These are phyloP conservation scores for Debaryomycetaceae sp. DNA, from an alignment of 1,139 yeast genomes.

Conservation along the genomic window DNA sequence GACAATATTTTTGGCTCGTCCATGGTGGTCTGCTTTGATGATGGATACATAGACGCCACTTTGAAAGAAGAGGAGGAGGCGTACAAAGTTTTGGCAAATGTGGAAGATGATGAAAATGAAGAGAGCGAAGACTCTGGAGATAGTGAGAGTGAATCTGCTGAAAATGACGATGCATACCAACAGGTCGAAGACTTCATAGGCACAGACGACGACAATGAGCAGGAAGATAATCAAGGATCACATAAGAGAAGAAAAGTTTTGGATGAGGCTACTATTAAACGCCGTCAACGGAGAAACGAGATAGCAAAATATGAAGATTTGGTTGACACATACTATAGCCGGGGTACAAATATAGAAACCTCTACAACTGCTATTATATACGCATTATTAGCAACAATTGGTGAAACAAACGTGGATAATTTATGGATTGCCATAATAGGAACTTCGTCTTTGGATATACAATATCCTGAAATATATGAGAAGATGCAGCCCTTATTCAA, in stretches of 20 bases:
- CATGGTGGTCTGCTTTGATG: constrained; percentile 82
- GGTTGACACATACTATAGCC: constrained; percentile 70
- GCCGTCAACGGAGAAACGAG: constrained; percentile 27
- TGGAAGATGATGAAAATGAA: constrained; percentile 19
- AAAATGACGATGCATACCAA: constrained; percentile 19
- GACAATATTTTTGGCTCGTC: constrained; percentile 87
- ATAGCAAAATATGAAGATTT: constrained; percentile 54
- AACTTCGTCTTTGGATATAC: constrained; percentile 73
- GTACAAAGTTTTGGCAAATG: constrained; percentile 44
- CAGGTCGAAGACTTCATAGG: constrained; percentile 19
- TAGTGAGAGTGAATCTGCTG: constrained; percentile 18
- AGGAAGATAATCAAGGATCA: constrained; percentile 30
- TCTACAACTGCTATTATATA: constrained; percentile 80
- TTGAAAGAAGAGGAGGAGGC: constrained; percentile 53
- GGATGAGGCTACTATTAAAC: constrained; percentile 21
- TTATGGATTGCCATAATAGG: constrained; percentile 92
- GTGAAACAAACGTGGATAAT: constrained; percentile 52
- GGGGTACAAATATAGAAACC: constrained; percentile 75
- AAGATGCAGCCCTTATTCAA: constrained; percentile 68
- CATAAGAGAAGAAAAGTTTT: constrained; percentile 33
- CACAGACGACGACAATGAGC: constrained; percentile 27
- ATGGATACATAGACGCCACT: constrained; percentile 66
- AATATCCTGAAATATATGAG: constrained; percentile 75
- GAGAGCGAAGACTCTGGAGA: constrained; percentile 27
- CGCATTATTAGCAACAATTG: constrained; percentile 74